phyloP scores from a whole-genome alignment of 2,329 filamentous ascomycete species.

The Fonsecaea multimorphosa region DNA sequence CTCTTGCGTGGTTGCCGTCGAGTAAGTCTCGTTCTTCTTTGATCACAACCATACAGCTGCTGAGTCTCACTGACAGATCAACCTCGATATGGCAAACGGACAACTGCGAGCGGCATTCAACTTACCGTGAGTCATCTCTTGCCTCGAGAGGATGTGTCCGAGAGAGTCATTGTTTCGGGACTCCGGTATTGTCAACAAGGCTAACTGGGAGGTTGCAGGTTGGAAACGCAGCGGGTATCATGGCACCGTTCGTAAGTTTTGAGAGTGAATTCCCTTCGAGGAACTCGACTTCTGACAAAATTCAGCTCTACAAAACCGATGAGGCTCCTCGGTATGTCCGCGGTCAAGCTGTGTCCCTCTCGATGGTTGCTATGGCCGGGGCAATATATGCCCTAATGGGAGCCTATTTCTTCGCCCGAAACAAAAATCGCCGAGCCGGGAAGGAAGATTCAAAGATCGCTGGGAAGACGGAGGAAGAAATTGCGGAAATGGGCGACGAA shows the following conservation, averaged over 20 bases:
- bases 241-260: slow-evolving; percentile 69
- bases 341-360: slow-evolving; percentile 67
- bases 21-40: slow-evolving; percentile 24
- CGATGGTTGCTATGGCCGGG: slow-evolving; percentile 62
- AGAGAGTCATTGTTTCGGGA: background rate
- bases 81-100: slow-evolving; percentile 77
- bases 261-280: background rate
- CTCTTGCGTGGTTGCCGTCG: slow-evolving; percentile 59
- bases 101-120: slow-evolving; percentile 66
- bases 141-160: background rate
- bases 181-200: slow-evolving; percentile 44
- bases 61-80: slow-evolving; percentile 68
- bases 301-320: slow-evolving; percentile 46
- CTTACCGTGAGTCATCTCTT: slow-evolving; percentile 6
- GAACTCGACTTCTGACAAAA: slow-evolving; percentile 1
- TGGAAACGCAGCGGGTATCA: slow-evolving; percentile 73
- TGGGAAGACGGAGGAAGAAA: slow-evolving; percentile 50
- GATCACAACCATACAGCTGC: slow-evolving; percentile 45
- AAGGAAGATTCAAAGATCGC: slow-evolving; percentile 48
- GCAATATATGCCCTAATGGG: slow-evolving; percentile 62
- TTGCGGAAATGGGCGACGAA: slow-evolving; percentile 52
- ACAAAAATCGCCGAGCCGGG: slow-evolving; percentile 48
- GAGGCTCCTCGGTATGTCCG: slow-evolving; percentile 65
- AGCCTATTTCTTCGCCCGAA: slow-evolving; percentile 59
- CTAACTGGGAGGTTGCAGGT: slow-evolving; percentile 62